phyloP scores from a whole-genome alignment of 176 grass and related monocot species.

The Cymbopogon citratus region DNA sequence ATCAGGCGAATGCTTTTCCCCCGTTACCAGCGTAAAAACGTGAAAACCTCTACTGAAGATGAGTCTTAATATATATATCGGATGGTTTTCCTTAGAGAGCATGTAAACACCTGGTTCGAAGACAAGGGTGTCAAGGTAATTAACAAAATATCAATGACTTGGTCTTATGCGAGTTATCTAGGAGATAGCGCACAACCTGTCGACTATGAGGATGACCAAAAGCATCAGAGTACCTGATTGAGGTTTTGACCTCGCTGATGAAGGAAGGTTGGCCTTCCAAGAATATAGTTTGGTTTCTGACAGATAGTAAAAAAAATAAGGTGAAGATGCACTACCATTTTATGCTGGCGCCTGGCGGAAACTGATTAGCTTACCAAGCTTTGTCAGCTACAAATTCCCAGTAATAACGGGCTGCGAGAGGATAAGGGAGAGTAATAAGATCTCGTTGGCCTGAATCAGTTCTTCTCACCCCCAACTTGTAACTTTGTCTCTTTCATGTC shows the following conservation, averaged over 20 bases:
- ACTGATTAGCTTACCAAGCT: not conserved
- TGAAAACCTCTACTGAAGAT: conserved; percentile 46
- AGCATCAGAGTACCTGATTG: conserved; percentile 1
- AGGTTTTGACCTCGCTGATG: conserved; percentile 5
- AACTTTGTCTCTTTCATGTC: not conserved
- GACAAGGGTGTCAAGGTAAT: conserved; percentile 18
- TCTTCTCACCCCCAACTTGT: not conserved
- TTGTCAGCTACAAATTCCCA: conserved; percentile 7
- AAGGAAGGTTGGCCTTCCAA: not conserved
- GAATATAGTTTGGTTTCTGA: not conserved
- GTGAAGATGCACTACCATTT: not conserved
- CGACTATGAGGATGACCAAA: conserved; percentile 31
- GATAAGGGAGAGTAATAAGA: conserved; percentile 11
- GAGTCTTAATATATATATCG: conserved; percentile 24
- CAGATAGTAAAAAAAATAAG: conserved; percentile 21
- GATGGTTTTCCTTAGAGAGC: conserved; percentile 12
- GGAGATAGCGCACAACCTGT: conserved; percentile 31
- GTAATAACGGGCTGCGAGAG: conserved; percentile 4
- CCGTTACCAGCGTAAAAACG: conserved; percentile 41
- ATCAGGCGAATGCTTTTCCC: conserved; percentile 87
- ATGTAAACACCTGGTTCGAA: not conserved
- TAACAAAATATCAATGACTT: not conserved
- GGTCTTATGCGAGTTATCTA: conserved; percentile 9
- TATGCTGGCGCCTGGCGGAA: not conserved
- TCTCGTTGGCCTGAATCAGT: not conserved